Conservation (phyloP, 1,139 yeast species). For the Zygosaccharomyces sapae region DNA sequence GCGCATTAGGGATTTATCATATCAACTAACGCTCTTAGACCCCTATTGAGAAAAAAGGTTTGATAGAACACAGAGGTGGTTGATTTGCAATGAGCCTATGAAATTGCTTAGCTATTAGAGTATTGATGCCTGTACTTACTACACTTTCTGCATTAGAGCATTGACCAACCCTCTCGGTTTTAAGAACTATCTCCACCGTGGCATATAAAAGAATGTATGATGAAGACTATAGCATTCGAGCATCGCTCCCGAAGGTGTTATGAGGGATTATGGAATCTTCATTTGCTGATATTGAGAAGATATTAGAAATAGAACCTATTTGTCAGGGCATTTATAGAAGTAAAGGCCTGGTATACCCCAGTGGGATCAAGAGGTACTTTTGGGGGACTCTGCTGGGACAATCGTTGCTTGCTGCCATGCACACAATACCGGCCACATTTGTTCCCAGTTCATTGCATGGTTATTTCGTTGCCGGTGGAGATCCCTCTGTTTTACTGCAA, state of each 20-base stretch:
- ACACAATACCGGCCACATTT: constrained; percentile 42
- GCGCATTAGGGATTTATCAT: background rate
- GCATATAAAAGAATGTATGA: background rate
- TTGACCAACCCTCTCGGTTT: background rate
- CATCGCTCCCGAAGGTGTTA: background rate
- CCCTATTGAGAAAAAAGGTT: background rate
- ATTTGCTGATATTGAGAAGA: constrained; percentile 16
- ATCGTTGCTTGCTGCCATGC: constrained; percentile 60
- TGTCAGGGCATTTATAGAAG: constrained; percentile 23
- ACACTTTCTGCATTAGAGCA: background rate
- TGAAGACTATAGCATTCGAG: background rate
- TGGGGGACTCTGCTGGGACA: constrained; percentile 78
- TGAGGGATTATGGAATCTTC: constrained; percentile 7
- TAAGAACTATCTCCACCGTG: background rate
- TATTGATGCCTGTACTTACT: background rate
- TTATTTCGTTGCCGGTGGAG: constrained; percentile 51
- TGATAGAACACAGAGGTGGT: too few species aligned
- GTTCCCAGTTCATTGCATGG: constrained; percentile 50
- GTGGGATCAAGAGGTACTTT: constrained; percentile 66
- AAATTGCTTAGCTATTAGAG: background rate
- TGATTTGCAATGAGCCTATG: too few species aligned
- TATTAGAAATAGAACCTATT: constrained; percentile 20
- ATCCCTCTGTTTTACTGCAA: constrained; percentile 44
- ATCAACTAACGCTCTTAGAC: background rate
- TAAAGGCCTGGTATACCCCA: constrained; percentile 38